These are phyloP conservation scores for Acrodontium crateriforme DNA, from an alignment of 2,329 filamentous ascomycete species.

Conservation along the genomic window DNA sequence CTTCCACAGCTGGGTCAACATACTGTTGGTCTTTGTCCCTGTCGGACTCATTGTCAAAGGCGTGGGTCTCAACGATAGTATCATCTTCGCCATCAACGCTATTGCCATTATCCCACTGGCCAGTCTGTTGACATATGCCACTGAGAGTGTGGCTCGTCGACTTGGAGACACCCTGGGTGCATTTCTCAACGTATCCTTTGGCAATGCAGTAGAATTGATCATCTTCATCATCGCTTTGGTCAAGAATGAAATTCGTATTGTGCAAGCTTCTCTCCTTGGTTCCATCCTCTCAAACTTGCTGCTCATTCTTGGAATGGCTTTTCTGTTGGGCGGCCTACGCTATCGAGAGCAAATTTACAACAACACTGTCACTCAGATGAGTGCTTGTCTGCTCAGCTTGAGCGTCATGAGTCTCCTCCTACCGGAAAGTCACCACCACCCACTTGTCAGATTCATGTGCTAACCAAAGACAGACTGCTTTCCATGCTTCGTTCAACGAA, in stretches of 20 bases:
- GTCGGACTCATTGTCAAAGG: slow-evolving; percentile 54
- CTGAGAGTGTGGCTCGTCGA: slow-evolving; percentile 34
- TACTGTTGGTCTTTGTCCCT: slow-evolving; percentile 65
- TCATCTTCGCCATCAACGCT: slow-evolving; percentile 39
- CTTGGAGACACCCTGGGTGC: slow-evolving; percentile 37
- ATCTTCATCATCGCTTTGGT: slow-evolving; percentile 59
- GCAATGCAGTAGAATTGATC: slow-evolving; percentile 40
- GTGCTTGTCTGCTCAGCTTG: slow-evolving; percentile 77
- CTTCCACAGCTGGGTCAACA: slow-evolving; percentile 63
- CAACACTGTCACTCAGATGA: slow-evolving; percentile 92
- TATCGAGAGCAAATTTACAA: slow-evolving; percentile 93
- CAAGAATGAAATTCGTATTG: slow-evolving; percentile 77
- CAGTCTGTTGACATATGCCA: slow-evolving; percentile 35
- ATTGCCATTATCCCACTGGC: slow-evolving; percentile 38
- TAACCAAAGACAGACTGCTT: slow-evolving; percentile 52
- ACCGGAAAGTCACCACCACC: slow-evolving; percentile 41
- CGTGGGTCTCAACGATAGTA: slow-evolving; percentile 25
- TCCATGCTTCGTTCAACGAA: slow-evolving; percentile 65
- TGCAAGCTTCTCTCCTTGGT: slow-evolving; percentile 78
- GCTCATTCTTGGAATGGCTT: slow-evolving; percentile 83
- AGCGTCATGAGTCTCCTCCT: slow-evolving; percentile 80
- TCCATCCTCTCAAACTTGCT: slow-evolving; percentile 82
- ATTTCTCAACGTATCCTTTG: slow-evolving; percentile 38
- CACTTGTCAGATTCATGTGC: slow-evolving; percentile 1
- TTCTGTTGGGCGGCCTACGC: slow-evolving; percentile 71